Evolutionary conservation across 768 basidiomycete genomes (phyloP), one percentile per base, ranked within the genome.

Genomic region (Lentinula guzmanii): DNA sequence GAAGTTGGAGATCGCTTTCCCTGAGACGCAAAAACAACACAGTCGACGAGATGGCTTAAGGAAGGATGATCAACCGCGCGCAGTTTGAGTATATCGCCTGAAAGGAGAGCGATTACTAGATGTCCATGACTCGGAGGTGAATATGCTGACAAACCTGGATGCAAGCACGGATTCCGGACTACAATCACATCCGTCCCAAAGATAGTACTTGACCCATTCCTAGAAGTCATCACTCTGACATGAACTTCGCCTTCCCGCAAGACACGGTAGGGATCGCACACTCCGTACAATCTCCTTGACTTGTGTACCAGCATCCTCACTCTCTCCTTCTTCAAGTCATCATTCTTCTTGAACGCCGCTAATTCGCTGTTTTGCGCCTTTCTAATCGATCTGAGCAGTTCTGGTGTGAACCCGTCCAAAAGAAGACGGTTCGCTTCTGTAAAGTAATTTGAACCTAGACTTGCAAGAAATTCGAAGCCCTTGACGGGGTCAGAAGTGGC

Each of bases 121-220:
- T 28, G 35, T 16, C 21, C 37, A 10, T 13, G 37, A 39, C 5
- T 39, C 1, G 15, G 18, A 21, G 16, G 13, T 18, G 31, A 21
- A 9, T 52, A 16, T n/a, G 31, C 59, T 13, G 48, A 1, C 62
- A 71, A 4, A 83, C 85, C 86, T 21, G 87, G 86, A 70, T 88
- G 85, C 50, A 88, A 76, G 64, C 86, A 89, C 0, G 87, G 87
- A 67, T 89, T 89, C 21, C 86, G 74, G 4, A 87, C 85, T 4
- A 88, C 81, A 4, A 88, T 72, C 0, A 87, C 85, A 64, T 87
- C 83, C 0, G 80, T 78, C 63, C 86, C 80, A 42, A 84, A 83
- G 1, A 81, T 77, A 0, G 86, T 86, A 4, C 80, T 72, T 0
- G 76, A 75, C 2, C 86, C 86, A 42, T 78, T 79, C 18, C 81